phyloP scores from a whole-genome alignment of 371 early-diverging fungal genomes.

The Dipsacomyces acuminosporus region DNA sequence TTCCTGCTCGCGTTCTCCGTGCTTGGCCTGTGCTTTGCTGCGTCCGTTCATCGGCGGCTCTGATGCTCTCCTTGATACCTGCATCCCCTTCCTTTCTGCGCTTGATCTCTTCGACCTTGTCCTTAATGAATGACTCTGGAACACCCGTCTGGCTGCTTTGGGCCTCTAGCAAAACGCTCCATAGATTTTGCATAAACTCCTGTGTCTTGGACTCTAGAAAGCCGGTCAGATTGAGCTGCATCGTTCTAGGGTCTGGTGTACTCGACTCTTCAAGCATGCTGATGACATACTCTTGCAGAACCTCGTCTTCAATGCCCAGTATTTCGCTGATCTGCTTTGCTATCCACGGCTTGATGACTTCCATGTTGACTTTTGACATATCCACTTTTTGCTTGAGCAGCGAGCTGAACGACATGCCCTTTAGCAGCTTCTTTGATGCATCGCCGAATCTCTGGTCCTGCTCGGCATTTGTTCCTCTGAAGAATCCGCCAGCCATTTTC shows the following conservation, averaged over 20 bases:
- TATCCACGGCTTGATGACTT: conserved; percentile 81
- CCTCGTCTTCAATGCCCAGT: conserved; percentile 92
- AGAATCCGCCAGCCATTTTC: conserved; percentile 31
- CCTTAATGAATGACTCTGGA: conserved; percentile 76
- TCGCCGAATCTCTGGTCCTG: conserved; percentile 89
- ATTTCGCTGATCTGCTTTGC: conserved; percentile 65
- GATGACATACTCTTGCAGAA: conserved; percentile 80
- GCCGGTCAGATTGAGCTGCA: conserved; percentile 95
- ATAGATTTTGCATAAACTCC: conserved; percentile 78
- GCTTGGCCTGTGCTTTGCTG: no score
- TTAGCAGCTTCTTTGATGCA: conserved; percentile 80
- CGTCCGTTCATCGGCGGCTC: conserved; percentile 2
- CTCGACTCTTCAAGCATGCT: conserved; percentile 65
- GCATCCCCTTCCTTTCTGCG: conserved; percentile 42
- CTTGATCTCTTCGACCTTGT: conserved; percentile 75
- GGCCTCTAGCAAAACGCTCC: conserved; percentile 85
- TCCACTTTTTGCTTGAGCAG: conserved; percentile 60
- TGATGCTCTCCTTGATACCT: conserved; percentile 13
- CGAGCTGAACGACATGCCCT: conserved; percentile 63
- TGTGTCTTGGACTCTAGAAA: conserved; percentile 83
- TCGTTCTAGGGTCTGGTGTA: conserved; percentile 75
- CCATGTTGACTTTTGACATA: conserved; percentile 80
- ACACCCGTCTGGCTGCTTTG: conserved; percentile 80
- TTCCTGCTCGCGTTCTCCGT: neutral
- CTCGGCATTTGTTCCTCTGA: conserved; percentile 71